Base-by-base conservation (phyloP, 352 stramenopile species). In the Aphanomyces euteiches region DNA sequence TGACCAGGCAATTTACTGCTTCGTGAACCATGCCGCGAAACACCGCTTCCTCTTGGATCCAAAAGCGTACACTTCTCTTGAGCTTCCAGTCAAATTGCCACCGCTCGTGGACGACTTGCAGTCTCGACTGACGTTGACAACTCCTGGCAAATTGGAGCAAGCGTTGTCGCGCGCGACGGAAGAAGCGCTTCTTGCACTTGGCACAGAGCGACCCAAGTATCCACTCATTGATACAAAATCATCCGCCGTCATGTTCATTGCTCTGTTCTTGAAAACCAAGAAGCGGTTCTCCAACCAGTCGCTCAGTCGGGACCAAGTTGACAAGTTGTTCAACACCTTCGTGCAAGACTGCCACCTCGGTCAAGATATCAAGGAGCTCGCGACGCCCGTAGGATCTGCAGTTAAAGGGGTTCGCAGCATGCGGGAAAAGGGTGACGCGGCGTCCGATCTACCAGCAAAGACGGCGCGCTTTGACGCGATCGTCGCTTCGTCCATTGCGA, bases 301-400 rank as follows among this genome's bases (percentile, higher is more conserved):
- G 38, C 38, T 56, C 43, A 61, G 34, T 7, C 39, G 41, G 4
- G 38, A 12, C 3, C 38, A 67, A 39, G 59, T 67, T 3, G 17
- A 19, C 17, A 45, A 41, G 43, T n/a, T 67, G 10, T 36, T 67
- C 5, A 41, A 67, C 15, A 41, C 40, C 39, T 67, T 43, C 43
- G 43, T 67, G 5, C 10, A 56, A 10, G 59, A 67, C 41, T 67
- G 59, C 43, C 59, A 45, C 5, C 59, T 67, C 17, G 59, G 59
- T 5, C 19, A 39, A 48, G 59, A 67, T 5, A 67, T 67, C 59
- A 67, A 67, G 28, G 59, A 67, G 36, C 19, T 67, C n/a, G 39
- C 59, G 19, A 34, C 43, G 41, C 59, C 59, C 19, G 59, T 67
- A 0, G 59, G 59, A 0, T 67, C 59, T 7, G 59, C 59, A 5